A percentile compares a stretch with the other conserved stretches of the same genome.
Conservation (phyloP, 1,284 basidiomycete species). For the Bjerkandera adusta region DNA sequence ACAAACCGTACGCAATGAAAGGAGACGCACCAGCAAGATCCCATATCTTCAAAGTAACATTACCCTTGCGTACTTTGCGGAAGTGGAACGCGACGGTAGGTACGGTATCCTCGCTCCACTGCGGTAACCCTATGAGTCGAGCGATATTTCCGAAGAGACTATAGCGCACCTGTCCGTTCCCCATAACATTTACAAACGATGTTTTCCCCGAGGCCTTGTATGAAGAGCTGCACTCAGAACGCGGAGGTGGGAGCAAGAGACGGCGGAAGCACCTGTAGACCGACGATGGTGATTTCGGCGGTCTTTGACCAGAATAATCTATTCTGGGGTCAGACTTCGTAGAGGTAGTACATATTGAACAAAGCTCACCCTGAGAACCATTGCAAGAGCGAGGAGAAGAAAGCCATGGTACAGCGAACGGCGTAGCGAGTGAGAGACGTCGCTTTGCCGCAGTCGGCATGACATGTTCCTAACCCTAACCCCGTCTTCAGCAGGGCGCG, state of each 20-base stretch:
- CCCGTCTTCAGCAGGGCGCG: too few species aligned
- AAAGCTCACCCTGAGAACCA: conserved; percentile 61
- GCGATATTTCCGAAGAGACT: not conserved
- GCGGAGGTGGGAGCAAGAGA: not conserved
- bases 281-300: conserved; percentile 92
- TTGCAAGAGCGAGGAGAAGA: conserved; percentile 66
- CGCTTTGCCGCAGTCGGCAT: too few species aligned
- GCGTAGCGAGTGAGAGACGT: too few species aligned
- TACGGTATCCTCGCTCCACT: conserved; percentile 93
- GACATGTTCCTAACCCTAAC: too few species aligned
- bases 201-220: conserved; percentile 89
- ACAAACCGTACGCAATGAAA: not conserved
- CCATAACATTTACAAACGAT: conserved; percentile 90
- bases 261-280: conserved; percentile 68
- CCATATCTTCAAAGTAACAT: conserved; percentile 93
- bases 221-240: not conserved
- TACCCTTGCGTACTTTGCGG: conserved; percentile 82
- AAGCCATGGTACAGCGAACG: conserved; percentile 54
- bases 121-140: not conserved
- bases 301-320: conserved; percentile 87
- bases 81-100: conserved; percentile 94
- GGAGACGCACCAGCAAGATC: conserved; percentile 75
- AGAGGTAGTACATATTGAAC: not conserved
- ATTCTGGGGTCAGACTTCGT: not conserved
- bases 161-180: conserved; percentile 69